phyloP scores from a whole-genome alignment of 1,139 yeast genomes.

The Yamadazyma kanchanaburiensis region DNA sequence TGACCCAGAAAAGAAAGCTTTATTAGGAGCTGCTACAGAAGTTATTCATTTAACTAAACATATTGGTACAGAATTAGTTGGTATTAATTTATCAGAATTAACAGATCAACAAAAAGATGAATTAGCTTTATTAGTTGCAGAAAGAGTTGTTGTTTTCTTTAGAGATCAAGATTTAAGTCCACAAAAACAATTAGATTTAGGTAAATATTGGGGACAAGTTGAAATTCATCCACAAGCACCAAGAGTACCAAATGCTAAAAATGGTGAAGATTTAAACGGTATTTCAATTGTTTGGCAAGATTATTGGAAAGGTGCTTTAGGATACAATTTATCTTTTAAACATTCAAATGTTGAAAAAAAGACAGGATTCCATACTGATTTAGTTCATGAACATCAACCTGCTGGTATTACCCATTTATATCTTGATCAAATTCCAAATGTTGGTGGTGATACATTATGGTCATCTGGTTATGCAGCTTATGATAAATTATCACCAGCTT shows the following conservation, averaged over 20 bases:
- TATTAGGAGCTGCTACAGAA: conserved; percentile 48
- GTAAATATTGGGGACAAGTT: conserved; percentile 41
- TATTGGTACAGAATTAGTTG: conserved; percentile 55
- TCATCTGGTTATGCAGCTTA: conserved; percentile 35
- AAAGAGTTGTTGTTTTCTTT: conserved; percentile 41
- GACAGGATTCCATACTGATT: conserved; percentile 34
- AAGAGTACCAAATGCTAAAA: conserved; percentile 16
- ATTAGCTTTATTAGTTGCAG: conserved; percentile 40
- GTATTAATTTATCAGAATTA: conserved; percentile 47
- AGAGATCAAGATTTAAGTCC: conserved; percentile 41
- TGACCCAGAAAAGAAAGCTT: conserved; percentile 50
- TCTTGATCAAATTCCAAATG: conserved; percentile 29
- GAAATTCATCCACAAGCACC: conserved; percentile 42
- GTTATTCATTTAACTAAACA: conserved; percentile 44
- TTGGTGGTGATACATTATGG: conserved; percentile 37
- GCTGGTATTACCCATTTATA: conserved; percentile 37
- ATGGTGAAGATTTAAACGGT: conserved; percentile 23
- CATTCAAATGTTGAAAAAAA: conserved; percentile 25
- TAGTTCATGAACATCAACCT: conserved; percentile 34
- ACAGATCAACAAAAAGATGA: conserved; percentile 51
- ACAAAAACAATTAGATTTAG: conserved; percentile 41
- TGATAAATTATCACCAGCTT: conserved; percentile 33
- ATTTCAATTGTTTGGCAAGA: conserved; percentile 54
- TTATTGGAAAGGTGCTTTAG: conserved; percentile 20
- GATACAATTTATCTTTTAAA: conserved; percentile 22